A percentile compares a stretch with the other conserved stretches of the same genome.
Evolutionary conservation across 331 rosid genomes (phyloP).

Genomic region (Acacia pycnantha): DNA sequence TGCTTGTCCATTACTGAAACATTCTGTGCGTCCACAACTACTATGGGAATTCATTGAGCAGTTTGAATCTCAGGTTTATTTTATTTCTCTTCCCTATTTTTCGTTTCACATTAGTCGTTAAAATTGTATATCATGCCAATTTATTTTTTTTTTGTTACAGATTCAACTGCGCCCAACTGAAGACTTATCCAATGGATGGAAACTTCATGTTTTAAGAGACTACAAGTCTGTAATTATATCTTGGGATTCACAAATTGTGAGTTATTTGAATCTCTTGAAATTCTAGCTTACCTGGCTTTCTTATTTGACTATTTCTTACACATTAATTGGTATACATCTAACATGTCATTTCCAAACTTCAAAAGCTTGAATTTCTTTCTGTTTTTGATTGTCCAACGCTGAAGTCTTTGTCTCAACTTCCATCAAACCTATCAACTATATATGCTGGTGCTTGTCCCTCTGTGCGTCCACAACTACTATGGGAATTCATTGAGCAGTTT

Average conservation of each 20-base stretch:
- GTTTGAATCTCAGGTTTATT: neutral
- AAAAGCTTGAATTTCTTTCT: neutral
- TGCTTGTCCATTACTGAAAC: neutral
- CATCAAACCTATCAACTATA: neutral
- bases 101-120: too few relatives aligned
- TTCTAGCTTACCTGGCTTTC: neutral
- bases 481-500: neutral
- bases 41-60: neutral
- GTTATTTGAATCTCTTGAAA: neutral
- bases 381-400: neutral
- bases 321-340: neutral
- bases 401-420: neutral
- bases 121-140: neutral
- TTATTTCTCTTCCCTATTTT: too few relatives aligned
- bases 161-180: fast-evolving
- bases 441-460: neutral
- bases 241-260: neutral
- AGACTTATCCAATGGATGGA: fast-evolving
- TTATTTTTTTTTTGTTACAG: neutral
- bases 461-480: neutral
- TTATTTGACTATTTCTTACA: neutral
- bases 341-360: neutral
- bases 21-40: neutral
- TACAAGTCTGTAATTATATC: neutral
- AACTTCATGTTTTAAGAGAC: neutral